These are phyloP conservation scores for Russula dissimulans DNA, from an alignment of 768 basidiomycete genomes.

Conservation along the genomic window DNA sequence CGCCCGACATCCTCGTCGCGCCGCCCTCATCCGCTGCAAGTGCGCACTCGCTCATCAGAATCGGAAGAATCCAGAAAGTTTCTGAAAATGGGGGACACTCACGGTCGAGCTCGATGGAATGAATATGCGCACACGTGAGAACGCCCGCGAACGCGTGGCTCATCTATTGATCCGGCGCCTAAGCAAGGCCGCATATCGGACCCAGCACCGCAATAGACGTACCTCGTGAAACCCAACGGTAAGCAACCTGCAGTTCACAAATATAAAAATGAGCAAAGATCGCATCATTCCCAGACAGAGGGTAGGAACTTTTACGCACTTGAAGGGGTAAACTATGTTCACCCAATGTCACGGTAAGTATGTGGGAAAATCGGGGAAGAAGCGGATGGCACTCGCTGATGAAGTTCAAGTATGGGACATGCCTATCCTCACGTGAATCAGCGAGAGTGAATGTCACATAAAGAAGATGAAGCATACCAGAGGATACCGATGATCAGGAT, in stretches of 20 bases:
- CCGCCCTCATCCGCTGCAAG: constrained; percentile 77
- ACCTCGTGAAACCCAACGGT: constrained; percentile 90
- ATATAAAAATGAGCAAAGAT: not conserved
- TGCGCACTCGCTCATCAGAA: not conserved
- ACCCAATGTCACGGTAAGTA: not conserved
- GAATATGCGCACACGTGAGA: constrained; percentile 77
- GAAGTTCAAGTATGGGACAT: constrained; percentile 61
- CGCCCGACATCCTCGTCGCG: constrained; percentile 79
- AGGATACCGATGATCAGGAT: constrained; percentile 67
- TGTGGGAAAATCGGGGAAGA: not conserved
- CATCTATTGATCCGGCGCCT: constrained; percentile 42
- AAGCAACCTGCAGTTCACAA: constrained; percentile 41
- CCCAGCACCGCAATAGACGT: not conserved
- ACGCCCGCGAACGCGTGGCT: constrained; percentile 77
- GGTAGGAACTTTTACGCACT: constrained; percentile 40
- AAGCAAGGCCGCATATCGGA: not conserved
- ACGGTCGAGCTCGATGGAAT: constrained; percentile 85
- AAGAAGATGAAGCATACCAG: constrained; percentile 41
- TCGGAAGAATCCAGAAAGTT: not conserved
- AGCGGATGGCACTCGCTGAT: constrained; percentile 51
- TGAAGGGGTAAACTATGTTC: constrained; percentile 75
- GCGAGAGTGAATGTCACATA: not conserved
- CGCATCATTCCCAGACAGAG: not conserved
- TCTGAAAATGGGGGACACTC: constrained; percentile 29
- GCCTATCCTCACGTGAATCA: constrained; percentile 37